Evolutionary conservation across 345 rosid genomes (phyloP).

Genomic region (Salix exigua): DNA sequence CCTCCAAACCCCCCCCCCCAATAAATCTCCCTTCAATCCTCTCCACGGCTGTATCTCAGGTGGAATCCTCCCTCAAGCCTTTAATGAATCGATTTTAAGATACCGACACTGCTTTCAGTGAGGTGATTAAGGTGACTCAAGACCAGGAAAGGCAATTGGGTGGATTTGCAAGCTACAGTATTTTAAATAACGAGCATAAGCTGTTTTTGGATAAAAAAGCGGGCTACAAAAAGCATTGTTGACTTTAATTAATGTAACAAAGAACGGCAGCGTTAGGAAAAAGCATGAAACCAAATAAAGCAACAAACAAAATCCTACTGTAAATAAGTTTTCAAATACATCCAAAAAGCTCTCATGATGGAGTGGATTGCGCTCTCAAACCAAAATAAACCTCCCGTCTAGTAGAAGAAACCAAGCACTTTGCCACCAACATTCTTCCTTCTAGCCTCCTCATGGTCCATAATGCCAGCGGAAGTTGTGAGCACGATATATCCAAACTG

Average conservation of each 20-base stretch:
- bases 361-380: not conserved
- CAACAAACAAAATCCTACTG: slow-evolving; percentile 5
- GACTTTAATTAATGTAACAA: not conserved
- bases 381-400: not conserved
- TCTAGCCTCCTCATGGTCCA: slow-evolving; percentile 38
- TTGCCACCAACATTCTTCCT: slow-evolving; percentile 38
- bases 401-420: slow-evolving; percentile 35
- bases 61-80: not conserved
- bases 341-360: not conserved
- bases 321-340: slow-evolving; percentile 11
- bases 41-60: not conserved
- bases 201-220: not conserved
- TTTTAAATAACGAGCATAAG: not conserved
- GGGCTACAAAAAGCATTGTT: not conserved
- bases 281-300: slow-evolving; percentile 10
- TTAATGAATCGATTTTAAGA: not conserved
- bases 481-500: slow-evolving; percentile 35
- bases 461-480: slow-evolving; percentile 35
- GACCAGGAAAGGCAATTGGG: too few relatives aligned
- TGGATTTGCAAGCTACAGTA: too few relatives aligned
- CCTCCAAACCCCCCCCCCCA: slow-evolving; percentile 7
- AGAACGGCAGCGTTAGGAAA: not conserved
- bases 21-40: not conserved
- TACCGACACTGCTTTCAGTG: not conserved
- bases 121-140: not conserved